A percentile compares a stretch with the other conserved stretches of the same genome.
Evolutionary conservation across 1,284 basidiomycete species (phyloP).

Genomic region (Leccinum pachyderme): DNA sequence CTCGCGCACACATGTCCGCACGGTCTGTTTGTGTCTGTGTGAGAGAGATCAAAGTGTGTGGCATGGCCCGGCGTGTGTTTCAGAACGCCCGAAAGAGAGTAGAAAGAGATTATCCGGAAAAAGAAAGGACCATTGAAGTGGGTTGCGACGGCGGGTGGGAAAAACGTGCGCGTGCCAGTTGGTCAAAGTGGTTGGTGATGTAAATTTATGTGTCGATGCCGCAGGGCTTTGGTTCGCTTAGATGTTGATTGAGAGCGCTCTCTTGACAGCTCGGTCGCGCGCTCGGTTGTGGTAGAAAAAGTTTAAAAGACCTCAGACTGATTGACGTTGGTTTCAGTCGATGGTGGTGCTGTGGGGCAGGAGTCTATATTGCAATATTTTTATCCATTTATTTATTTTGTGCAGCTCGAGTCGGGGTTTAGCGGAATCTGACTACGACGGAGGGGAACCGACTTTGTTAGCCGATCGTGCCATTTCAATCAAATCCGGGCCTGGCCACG

Average conservation of each 20-base stretch:
- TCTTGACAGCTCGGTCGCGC: not conserved
- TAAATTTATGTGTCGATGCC: not conserved
- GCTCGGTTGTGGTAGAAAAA: not conserved
- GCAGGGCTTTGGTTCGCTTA: not conserved
- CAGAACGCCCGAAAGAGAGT: not conserved
- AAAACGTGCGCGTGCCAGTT: not conserved
- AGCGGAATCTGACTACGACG: constrained; percentile 4
- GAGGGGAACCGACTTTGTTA: not conserved
- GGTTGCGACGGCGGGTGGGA: not conserved
- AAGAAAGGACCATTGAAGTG: not conserved
- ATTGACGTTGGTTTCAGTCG: not conserved
- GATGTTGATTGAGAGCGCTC: not conserved
- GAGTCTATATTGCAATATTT: not conserved
- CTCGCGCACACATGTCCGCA: constrained; percentile 2
- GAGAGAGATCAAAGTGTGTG: not conserved
- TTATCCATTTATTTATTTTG: constrained; percentile 4
- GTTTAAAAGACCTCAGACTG: not conserved
- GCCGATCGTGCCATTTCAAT: constrained; percentile 17
- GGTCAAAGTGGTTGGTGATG: not conserved
- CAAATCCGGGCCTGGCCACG: constrained; percentile 6
- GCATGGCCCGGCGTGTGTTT: not conserved
- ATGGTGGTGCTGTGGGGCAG: not conserved
- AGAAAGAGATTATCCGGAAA: not conserved
- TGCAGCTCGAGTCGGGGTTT: constrained; percentile 14
- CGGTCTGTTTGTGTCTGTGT: constrained; percentile 12